phyloP scores from a whole-genome alignment of 176 grass and related monocot species.

The Zoysia japonica region DNA sequence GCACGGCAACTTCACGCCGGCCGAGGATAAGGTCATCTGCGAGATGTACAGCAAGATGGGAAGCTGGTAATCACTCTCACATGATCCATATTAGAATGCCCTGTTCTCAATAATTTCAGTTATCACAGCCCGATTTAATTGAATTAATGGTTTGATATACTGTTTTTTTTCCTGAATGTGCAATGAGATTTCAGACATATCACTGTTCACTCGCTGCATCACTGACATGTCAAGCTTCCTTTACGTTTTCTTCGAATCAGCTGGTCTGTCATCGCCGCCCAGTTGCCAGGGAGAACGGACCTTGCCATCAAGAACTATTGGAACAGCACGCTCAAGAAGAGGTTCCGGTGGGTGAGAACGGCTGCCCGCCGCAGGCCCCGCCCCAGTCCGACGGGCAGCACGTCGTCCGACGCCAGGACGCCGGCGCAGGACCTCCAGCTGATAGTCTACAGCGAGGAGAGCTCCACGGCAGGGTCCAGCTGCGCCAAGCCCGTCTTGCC shows the following conservation, averaged over 20 bases:
- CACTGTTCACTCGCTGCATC: too few species aligned
- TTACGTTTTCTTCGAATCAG: constrained; percentile 25
- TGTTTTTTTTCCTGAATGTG: too few species aligned
- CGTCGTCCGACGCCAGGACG: constrained; percentile 17
- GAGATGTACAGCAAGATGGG: constrained; percentile 47
- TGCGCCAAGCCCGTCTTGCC: background rate
- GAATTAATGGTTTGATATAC: too few species aligned
- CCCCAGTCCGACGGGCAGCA: constrained; percentile 7
- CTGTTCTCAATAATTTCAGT: background rate
- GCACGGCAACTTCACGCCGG: constrained; percentile 45
- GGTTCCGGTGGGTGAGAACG: constrained; percentile 24
- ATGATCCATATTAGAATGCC: background rate
- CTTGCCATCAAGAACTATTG: constrained; percentile 67
- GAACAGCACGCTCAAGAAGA: constrained; percentile 71
- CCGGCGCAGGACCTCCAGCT: background rate
- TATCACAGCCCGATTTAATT: too few species aligned
- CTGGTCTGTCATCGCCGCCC: constrained; percentile 54
- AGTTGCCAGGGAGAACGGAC: constrained; percentile 58
- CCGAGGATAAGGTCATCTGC: constrained; percentile 52
- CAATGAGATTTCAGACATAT: too few species aligned
- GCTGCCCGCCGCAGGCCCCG: background rate
- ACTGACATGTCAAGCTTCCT: background rate
- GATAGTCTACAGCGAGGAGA: constrained; percentile 24
- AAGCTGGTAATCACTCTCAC: constrained; percentile 41
- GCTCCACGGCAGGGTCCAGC: constrained; percentile 25